phyloP scores from a whole-genome alignment of 1,284 basidiomycete species.

The Phenoliferia sp. region DNA sequence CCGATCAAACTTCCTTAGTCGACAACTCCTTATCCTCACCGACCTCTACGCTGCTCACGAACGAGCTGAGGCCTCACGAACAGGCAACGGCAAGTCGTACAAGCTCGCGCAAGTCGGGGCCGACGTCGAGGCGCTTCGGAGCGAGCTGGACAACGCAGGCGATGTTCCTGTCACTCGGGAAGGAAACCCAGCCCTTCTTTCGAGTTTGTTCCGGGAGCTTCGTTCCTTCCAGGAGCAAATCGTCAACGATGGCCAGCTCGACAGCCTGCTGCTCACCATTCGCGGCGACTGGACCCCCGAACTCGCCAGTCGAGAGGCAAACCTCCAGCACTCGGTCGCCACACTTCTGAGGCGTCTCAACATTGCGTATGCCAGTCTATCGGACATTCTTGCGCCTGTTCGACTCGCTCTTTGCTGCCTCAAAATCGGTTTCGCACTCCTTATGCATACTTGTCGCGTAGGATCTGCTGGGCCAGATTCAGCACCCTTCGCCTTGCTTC shows the following conservation, averaged over 20 bases:
- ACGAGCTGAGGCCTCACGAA: slow-evolving; percentile 56
- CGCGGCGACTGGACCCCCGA: slow-evolving; percentile 15
- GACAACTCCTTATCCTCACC: slow-evolving; percentile 18
- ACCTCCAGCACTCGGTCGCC: slow-evolving; percentile 45
- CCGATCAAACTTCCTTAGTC: slow-evolving; percentile 17
- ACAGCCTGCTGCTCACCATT: slow-evolving; percentile 37
- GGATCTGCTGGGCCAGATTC: background rate
- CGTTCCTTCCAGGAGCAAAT: slow-evolving; percentile 55
- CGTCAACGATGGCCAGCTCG: slow-evolving; percentile 31
- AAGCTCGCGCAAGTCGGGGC: slow-evolving; percentile 42
- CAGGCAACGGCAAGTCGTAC: slow-evolving; percentile 59
- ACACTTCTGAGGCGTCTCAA: slow-evolving; percentile 30
- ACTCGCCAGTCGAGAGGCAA: slow-evolving; percentile 23
- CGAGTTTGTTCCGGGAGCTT: slow-evolving; percentile 77
- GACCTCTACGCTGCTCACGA: slow-evolving; percentile 52
- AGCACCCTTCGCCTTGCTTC: slow-evolving; percentile 14
- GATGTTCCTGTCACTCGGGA: slow-evolving; percentile 38
- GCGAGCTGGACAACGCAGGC: slow-evolving; percentile 35
- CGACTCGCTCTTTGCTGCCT: slow-evolving; percentile 26
- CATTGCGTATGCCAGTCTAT: slow-evolving; percentile 20
- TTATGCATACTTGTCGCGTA: slow-evolving; percentile 11
- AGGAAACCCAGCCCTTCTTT: slow-evolving; percentile 57
- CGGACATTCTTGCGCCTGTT: slow-evolving; percentile 31
- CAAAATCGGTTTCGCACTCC: slow-evolving; percentile 30
- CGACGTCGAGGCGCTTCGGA: slow-evolving; percentile 41